Evolutionary conservation across 495 filamentous ascomycete species (phyloP).

Genomic region (Mytilinidion resinicola): DNA sequence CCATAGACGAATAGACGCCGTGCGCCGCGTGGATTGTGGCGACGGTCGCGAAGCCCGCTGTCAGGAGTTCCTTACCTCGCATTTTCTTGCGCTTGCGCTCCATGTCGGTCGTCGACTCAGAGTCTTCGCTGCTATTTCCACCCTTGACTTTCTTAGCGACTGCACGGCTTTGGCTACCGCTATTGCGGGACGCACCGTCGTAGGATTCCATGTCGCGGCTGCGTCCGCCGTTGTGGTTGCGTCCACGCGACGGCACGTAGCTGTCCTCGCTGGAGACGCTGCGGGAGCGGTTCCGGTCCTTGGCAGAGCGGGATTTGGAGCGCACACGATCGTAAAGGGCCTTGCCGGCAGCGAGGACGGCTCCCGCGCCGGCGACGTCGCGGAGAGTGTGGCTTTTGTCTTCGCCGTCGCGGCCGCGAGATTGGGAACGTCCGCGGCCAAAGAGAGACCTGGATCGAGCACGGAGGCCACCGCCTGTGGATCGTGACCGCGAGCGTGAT

Average conservation of each 20-base stretch:
- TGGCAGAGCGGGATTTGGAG: constrained; percentile 51
- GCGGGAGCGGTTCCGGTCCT: constrained; percentile 26
- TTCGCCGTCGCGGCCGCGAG: constrained; percentile 40
- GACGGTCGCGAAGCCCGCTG: constrained; percentile 75
- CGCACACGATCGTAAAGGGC: constrained; percentile 62
- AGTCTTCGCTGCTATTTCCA: constrained; percentile 48
- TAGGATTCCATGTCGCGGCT: constrained; percentile 10
- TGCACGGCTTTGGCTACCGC: not conserved
- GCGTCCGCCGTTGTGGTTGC: constrained; percentile 14
- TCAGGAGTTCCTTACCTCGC: constrained; percentile 76
- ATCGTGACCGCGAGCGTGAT: constrained; percentile 29
- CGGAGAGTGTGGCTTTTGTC: constrained; percentile 45
- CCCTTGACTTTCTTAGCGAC: constrained; percentile 34
- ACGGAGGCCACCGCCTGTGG: no score
- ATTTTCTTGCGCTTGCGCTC: constrained; percentile 68
- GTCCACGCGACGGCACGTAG: constrained; percentile 46
- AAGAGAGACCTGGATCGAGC: constrained; percentile 14
- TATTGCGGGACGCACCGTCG: constrained; percentile 7
- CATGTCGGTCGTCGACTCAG: constrained; percentile 72
- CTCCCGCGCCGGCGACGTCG: constrained; percentile 69
- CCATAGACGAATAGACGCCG: constrained; percentile 67
- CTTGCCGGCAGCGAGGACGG: constrained; percentile 74
- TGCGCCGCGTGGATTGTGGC: constrained; percentile 87
- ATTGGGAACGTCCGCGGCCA: constrained; percentile 26
- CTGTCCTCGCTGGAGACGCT: constrained; percentile 49